Evolutionary conservation across 805 yeast species (phyloP).

Genomic region (Metschnikowia bowlesiae): DNA sequence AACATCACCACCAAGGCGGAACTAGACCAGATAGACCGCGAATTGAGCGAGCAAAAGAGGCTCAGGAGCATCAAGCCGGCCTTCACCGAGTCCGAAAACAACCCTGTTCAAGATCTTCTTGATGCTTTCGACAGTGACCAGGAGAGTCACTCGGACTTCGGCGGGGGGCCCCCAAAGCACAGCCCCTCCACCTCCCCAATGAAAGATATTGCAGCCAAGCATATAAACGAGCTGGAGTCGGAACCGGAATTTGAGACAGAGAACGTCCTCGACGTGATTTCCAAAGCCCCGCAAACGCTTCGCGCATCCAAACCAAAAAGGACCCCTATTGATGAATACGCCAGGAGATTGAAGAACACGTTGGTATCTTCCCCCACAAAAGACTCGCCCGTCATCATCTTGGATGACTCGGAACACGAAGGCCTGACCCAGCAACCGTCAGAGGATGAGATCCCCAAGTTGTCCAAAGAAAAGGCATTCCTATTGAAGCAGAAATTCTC

Average conservation of each 20-base stretch:
- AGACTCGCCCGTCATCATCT: constrained; percentile 15
- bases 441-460: constrained; percentile 23
- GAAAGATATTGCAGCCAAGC: constrained; percentile 1
- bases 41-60: constrained; percentile 32
- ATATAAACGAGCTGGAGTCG: constrained; percentile 2
- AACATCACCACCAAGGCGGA: constrained; percentile 22
- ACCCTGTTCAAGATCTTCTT: constrained; percentile 30
- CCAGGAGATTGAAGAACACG: constrained; percentile 26
- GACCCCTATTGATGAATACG: constrained; percentile 34
- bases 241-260: constrained; percentile 11
- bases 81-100: constrained; percentile 20
- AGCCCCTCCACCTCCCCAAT: constrained; percentile 35
- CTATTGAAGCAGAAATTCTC: constrained; percentile 31
- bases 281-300: constrained; percentile 1
- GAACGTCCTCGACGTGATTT: constrained; percentile 10
- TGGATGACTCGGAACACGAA: constrained; percentile 29
- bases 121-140: constrained; percentile 29
- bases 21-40: constrained; percentile 29
- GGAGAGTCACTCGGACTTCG: constrained; percentile 8
- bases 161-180: constrained; percentile 13
- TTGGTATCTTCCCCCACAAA: constrained; percentile 25
- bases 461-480: constrained; percentile 31
- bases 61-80: constrained; percentile 28
- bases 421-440: constrained; percentile 1
- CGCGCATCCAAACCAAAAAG: constrained; percentile 6